Evolutionary conservation across 352 stramenopile species (phyloP).

Genomic region (Globisporangium spiculum): DNA sequence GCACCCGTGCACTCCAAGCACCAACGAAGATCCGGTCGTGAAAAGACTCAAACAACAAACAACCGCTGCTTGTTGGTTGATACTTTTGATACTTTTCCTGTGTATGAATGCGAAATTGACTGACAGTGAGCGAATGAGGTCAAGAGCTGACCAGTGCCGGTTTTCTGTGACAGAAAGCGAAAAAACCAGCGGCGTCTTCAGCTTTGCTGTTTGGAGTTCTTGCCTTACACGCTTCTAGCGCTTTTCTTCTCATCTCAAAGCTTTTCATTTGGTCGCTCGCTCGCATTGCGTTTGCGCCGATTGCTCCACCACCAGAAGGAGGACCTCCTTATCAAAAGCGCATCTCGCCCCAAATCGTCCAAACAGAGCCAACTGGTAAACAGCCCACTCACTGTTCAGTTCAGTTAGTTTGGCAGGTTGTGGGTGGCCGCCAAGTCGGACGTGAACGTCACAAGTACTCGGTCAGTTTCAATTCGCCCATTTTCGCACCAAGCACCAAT

Average conservation of each 20-base stretch:
- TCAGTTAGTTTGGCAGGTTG: neutral
- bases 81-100: neutral
- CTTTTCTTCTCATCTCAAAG: neutral
- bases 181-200: neutral
- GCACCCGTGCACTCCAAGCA: slow-evolving; percentile 4
- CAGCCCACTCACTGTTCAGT: neutral
- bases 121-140: neutral
- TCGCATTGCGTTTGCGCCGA: slow-evolving; percentile 1
- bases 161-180: slow-evolving; percentile 1
- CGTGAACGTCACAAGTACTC: neutral
- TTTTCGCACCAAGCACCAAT: neutral
- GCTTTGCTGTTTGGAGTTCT: slow-evolving; percentile 4
- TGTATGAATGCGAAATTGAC: neutral
- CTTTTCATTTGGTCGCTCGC: neutral
- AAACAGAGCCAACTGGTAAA: slow-evolving; percentile 2
- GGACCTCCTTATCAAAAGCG: neutral
- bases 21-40: slow-evolving; percentile 1
- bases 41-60: neutral
- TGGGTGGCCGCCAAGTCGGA: slow-evolving; percentile 1
- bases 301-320: neutral
- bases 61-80: neutral
- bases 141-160: neutral
- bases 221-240: neutral
- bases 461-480: neutral
- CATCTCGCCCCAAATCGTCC: slow-evolving; percentile 5